These are phyloP conservation scores for Quercus robur DNA, from an alignment of 306 rosid genomes.

Conservation along the genomic window DNA sequence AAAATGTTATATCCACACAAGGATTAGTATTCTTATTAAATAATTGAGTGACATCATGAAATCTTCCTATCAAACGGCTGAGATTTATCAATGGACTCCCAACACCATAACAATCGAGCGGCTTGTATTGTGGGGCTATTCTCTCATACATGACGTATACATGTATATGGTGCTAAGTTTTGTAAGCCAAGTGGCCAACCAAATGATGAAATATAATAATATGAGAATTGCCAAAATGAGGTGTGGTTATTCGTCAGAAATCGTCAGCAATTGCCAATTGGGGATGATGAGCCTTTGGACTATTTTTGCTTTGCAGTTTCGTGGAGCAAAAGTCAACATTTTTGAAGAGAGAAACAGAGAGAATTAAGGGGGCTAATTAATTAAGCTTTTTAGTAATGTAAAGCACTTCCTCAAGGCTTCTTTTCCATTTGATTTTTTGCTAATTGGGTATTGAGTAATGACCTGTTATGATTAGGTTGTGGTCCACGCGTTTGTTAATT, in stretches of 20 bases:
- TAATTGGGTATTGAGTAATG: background rate
- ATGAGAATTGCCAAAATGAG: background rate
- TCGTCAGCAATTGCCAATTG: constrained; percentile 25
- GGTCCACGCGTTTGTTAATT: constrained; percentile 43
- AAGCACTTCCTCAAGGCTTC: constrained; percentile 29
- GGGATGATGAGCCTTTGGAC: background rate
- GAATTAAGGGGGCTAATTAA: background rate
- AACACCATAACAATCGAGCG: background rate
- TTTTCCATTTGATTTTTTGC: constrained; percentile 20
- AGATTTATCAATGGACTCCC: background rate
- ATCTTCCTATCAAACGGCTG: background rate
- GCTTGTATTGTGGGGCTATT: background rate
- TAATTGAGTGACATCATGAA: constrained; percentile 19
- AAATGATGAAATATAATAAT: background rate
- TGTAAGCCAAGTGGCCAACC: constrained; percentile 21
- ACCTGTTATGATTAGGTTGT: background rate
- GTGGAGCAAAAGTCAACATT: constrained; percentile 40
- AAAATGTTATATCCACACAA: too few relatives aligned
- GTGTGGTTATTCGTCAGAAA: constrained; percentile 20
- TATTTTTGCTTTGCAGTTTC: constrained; percentile 33
- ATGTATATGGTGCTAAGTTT: background rate
- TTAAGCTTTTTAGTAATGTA: background rate
- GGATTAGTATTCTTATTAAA: too few relatives aligned
- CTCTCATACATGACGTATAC: background rate
- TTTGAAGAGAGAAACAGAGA: constrained; percentile 8